phyloP scores from a whole-genome alignment of 495 filamentous ascomycete genomes.

The Elasticomyces elasticus region DNA sequence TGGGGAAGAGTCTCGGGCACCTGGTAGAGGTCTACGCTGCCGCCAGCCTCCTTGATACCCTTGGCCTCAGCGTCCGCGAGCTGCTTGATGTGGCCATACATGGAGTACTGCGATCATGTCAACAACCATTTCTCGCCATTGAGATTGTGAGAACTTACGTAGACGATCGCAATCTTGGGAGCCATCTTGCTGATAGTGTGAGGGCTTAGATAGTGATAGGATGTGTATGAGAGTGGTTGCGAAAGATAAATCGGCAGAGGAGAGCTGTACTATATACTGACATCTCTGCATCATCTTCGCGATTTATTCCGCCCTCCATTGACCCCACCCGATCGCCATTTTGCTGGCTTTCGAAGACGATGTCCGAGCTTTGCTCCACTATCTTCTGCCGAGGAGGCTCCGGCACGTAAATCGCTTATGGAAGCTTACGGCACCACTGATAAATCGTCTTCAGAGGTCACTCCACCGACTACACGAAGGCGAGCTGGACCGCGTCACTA shows the following conservation, averaged over 20 bases:
- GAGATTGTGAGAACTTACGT: constrained; percentile 44
- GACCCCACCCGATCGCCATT: not conserved
- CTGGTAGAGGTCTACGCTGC: constrained; percentile 70
- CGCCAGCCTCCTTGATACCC: constrained; percentile 83
- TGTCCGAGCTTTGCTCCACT: not conserved
- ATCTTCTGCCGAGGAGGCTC: not conserved
- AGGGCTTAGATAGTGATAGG: not conserved
- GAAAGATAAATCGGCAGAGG: not conserved
- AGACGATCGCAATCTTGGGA: constrained; percentile 87
- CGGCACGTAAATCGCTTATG: not conserved
- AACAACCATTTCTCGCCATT: not conserved
- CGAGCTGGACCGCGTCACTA: no score
- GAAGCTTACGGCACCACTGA: not conserved
- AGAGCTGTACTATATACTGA: not conserved
- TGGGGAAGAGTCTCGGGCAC: constrained; percentile 76
- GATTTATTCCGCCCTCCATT: not conserved
- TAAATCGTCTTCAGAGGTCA: not conserved
- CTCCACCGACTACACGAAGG: no score
- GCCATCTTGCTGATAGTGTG: constrained; percentile 48
- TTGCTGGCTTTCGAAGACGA: not conserved
- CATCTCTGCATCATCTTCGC: not conserved
- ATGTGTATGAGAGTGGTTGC: not conserved
- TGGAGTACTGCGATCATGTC: constrained; percentile 60
- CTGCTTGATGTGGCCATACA: constrained; percentile 83
- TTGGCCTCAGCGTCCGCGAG: constrained; percentile 83